Evolutionary conservation across 352 stramenopile genomes (phyloP).

Genomic region (Phytophthora quininea): DNA sequence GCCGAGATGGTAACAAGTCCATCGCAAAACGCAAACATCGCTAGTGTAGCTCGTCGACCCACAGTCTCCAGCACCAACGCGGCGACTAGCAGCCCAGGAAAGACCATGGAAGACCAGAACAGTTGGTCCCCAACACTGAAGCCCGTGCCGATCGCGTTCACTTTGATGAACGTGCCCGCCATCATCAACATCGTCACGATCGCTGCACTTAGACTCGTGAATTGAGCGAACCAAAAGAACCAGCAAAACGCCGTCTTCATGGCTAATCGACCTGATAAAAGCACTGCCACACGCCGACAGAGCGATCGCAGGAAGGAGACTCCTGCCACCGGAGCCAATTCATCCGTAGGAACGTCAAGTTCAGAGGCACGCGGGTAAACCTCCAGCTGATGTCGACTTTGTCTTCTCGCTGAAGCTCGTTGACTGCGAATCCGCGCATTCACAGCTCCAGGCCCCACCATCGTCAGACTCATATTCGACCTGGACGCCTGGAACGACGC

Average conservation of each 20-base stretch:
- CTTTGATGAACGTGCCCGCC: slow-evolving; percentile 31
- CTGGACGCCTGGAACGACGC: not conserved
- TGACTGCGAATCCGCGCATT: slow-evolving; percentile 24
- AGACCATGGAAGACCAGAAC: slow-evolving; percentile 39
- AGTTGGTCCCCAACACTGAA: slow-evolving; percentile 36
- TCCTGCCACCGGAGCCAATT: slow-evolving; percentile 30
- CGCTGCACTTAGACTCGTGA: slow-evolving; percentile 24
- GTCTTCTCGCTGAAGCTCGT: slow-evolving; percentile 29
- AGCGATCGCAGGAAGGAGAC: slow-evolving; percentile 49
- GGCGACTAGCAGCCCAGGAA: slow-evolving; percentile 46
- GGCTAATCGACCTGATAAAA: slow-evolving; percentile 47
- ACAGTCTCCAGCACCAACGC: slow-evolving; percentile 44
- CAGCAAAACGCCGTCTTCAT: slow-evolving; percentile 52
- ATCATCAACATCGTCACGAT: slow-evolving; percentile 38
- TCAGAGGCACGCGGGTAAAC: slow-evolving; percentile 26
- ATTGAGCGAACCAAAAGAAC: slow-evolving; percentile 44
- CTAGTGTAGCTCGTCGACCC: slow-evolving; percentile 41
- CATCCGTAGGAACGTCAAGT: slow-evolving; percentile 27
- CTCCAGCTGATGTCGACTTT: slow-evolving; percentile 16
- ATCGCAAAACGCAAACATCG: slow-evolving; percentile 36
- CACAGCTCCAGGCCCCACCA: slow-evolving; percentile 22
- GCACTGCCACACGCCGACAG: slow-evolving; percentile 44
- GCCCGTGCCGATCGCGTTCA: slow-evolving; percentile 13
- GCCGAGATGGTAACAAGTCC: slow-evolving; percentile 35
- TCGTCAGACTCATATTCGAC: slow-evolving; percentile 16